Evolutionary conservation across 1,284 basidiomycete species (phyloP), one percentile per base, ranked within the genome.

Genomic region (Boletus calvinii): DNA sequence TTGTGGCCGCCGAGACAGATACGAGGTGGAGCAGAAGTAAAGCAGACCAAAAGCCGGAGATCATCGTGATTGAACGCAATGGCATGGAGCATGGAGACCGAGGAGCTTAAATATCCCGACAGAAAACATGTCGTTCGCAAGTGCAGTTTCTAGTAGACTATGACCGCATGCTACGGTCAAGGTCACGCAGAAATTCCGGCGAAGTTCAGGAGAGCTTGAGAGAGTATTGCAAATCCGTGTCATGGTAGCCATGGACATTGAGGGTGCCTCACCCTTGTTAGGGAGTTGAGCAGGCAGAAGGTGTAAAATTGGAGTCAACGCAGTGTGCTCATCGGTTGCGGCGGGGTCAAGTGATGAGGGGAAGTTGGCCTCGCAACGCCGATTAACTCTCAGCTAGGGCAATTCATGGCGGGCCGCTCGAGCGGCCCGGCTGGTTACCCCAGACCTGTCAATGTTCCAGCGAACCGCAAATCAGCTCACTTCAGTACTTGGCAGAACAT

Each of bases 1-100:
- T 37, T 35, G 38, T 34, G 29, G 51, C 18, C 50, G 58, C 50
- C 10, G 54, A 42, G 3, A 56, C 55, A 30, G 58, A 55, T 38
- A 56, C 52, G 36, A 57, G 34, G 30, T 57, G 49, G 41, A 57
- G 31, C 30, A 51, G 31, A 45, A 60, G 42, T 4, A 60, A 37
- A 17, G 36, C 43, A 18, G 45, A 34, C 34, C 12, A 29, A 46
- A 35, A 54, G n/a, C 20, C 8, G 2, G 31, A 18, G 3, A 55
- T n/a, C 60, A 62, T 62, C 3, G 11, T 24, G 30, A 41, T 29
- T 22, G 36, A 37, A 31, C 20, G 41, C 13, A 36, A 12, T 36
- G 17, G 9, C 20, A n/a, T 8, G 22, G 26, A 44, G 31, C 42
- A 17, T 18, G 29, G 22, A 18, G 6, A 36, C n/a, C n/a, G 15